Conservation (phyloP, 176 grass and related monocot genomes). For the Bromus sterilis region DNA sequence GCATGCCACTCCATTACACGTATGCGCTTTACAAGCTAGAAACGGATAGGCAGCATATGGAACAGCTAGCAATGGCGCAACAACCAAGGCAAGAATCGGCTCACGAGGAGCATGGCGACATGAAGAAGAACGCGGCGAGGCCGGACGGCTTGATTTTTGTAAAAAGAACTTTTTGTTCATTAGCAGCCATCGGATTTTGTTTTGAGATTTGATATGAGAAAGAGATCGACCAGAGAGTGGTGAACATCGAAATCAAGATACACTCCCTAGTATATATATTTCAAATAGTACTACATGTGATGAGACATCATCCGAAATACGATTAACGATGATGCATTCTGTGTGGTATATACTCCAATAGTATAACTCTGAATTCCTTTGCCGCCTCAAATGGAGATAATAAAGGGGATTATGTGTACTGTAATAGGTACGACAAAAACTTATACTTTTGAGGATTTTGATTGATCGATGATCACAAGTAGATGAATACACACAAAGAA, state of each 20-base stretch:
- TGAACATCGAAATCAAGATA: background rate
- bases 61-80: background rate
- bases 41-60: constrained; percentile 3
- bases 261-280: no score
- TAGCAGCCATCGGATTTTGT: background rate
- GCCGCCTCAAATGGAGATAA: background rate
- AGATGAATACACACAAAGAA: background rate
- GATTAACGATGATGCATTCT: no score
- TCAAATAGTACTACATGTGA: no score
- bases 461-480: background rate
- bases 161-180: background rate
- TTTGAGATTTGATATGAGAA: background rate
- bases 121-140: background rate
- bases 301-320: no score
- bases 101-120: background rate
- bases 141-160: no score
- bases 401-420: background rate
- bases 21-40: constrained; percentile 15
- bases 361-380: no score
- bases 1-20: background rate
- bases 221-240: background rate
- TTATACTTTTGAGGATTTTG: background rate
- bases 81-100: background rate
- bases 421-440: background rate
- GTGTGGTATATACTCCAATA: no score